These are phyloP conservation scores for Penicillium concentricum DNA, from an alignment of 2,329 filamentous ascomycete species.

Conservation along the genomic window DNA sequence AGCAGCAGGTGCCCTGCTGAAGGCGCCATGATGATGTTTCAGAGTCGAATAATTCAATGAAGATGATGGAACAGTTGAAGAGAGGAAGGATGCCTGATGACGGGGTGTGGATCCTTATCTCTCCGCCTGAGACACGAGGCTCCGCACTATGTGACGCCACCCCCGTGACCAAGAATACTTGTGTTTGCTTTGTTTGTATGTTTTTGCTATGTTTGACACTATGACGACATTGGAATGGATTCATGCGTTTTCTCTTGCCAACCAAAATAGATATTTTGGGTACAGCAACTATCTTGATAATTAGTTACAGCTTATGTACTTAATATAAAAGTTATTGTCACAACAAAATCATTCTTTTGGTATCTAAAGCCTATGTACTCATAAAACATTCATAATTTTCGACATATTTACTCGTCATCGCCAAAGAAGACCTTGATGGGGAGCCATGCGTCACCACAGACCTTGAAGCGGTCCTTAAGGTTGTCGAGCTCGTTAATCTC, in stretches of 20 bases:
- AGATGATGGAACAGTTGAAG: constrained; percentile 15
- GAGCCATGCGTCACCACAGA: constrained; percentile 69
- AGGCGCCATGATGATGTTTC: constrained; percentile 44
- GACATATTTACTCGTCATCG: constrained; percentile 66
- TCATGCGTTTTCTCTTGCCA: no score
- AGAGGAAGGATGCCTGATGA: constrained; percentile 29
- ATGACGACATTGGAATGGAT: not conserved
- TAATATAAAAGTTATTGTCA: not conserved
- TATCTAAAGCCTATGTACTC: constrained; percentile 25
- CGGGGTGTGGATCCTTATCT: constrained; percentile 19
- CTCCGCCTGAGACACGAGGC: constrained; percentile 14
- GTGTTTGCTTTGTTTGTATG: not conserved
- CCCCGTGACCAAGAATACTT: constrained; percentile 7
- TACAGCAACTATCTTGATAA: not conserved
- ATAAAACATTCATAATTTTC: constrained; percentile 17
- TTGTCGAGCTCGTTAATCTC: constrained; percentile 68
- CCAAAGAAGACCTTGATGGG: constrained; percentile 80
- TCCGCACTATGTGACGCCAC: constrained; percentile 21
- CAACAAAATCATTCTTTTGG: constrained; percentile 16
- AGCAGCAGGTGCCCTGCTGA: constrained; percentile 51
- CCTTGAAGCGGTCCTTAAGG: constrained; percentile 76
- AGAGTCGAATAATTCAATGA: constrained; percentile 9
- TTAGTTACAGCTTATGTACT: not conserved
- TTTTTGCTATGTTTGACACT: not conserved
- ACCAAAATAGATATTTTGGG: no score